A percentile compares a stretch with the other conserved stretches of the same genome.
These are phyloP conservation scores for Fusarium pseudonygamai DNA, from an alignment of 2,329 filamentous ascomycete species.

Conservation along the genomic window DNA sequence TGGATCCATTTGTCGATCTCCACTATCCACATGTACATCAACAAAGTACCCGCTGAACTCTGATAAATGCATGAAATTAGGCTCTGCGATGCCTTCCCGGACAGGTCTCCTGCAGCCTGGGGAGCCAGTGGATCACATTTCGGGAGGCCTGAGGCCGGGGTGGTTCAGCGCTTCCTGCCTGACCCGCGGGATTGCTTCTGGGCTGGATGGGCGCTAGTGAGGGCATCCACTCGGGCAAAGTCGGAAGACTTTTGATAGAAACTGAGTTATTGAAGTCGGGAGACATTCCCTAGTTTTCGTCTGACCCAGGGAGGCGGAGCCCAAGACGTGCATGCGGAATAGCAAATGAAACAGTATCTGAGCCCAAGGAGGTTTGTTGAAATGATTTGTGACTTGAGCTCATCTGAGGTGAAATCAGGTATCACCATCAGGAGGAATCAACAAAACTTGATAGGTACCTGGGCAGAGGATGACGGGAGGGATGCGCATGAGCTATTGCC, in stretches of 20 bases:
- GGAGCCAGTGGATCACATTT: constrained; percentile 17
- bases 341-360: constrained; percentile 19
- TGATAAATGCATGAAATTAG: constrained; percentile 31
- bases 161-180: constrained; percentile 21
- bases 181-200: constrained; percentile 38
- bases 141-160: constrained; percentile 20
- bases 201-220: constrained; percentile 31
- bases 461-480: background rate
- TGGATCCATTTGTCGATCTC: constrained; percentile 12
- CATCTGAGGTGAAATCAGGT: background rate
- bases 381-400: background rate
- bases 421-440: constrained; percentile 14
- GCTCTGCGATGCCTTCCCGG: background rate
- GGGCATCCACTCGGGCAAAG: constrained; percentile 38
- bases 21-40: constrained; percentile 7
- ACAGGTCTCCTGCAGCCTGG: constrained; percentile 26
- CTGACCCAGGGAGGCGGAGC: constrained; percentile 34
- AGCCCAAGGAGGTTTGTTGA: constrained; percentile 4
- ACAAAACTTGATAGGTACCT: background rate
- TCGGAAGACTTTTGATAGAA: constrained; percentile 34
- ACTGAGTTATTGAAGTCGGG: constrained; percentile 38
- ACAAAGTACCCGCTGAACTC: background rate
- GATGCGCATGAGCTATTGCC: constrained; percentile 22
- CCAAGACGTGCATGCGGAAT: background rate
- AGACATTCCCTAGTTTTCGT: constrained; percentile 36